Base-by-base conservation (phyloP, 306 rosid genomes). In the Sicyos edulis region DNA sequence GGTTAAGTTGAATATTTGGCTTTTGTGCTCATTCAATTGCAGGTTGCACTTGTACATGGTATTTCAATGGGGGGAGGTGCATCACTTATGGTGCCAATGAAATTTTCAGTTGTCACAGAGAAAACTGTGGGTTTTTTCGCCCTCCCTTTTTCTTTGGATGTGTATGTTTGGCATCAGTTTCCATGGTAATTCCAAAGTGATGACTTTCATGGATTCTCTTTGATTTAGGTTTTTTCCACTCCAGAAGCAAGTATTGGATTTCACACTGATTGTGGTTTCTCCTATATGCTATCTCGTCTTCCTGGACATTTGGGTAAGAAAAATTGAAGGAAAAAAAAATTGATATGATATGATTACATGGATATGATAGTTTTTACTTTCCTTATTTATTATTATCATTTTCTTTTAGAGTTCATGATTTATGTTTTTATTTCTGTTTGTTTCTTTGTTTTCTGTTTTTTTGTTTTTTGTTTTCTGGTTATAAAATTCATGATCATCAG, bases 11-110 rank as follows among this genome's bases (percentile, higher is more conserved):
- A 50, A 24, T 13, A 24, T 22, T 16, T 49, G 58, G 42, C 14
- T 49, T 14, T 68, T 50, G 20, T 50, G 55, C 60, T 70, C 47
- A 26, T 51, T 50, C 40, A 26, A 40, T 47, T 20, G 76, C 76
- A 93, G 97, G 98, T 93, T 81, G 86, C 93, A 51, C 90, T 90
- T 72, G 97, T 85, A 54, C 73, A 90, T 72, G 98, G 98, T 81
- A 87, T 93, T 81, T 84, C 97, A 77, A 88, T 93, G 96, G 98
- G 98, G 34, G 98, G 97, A 81, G 98, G 98, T 19, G 91, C 96
- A 76, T 84, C 98, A 56, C 80, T 93, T 54, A 88, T 93, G 97
- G 91, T 78, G 57, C 97, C 96, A 12, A 55, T 90, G 96, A 90
- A 82, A 73, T 93, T 93, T 77, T 90, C 98, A 11, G 95, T 87